Conservation (phyloP, 2,329 filamentous ascomycete species). For the Sporothrix pallida region DNA sequence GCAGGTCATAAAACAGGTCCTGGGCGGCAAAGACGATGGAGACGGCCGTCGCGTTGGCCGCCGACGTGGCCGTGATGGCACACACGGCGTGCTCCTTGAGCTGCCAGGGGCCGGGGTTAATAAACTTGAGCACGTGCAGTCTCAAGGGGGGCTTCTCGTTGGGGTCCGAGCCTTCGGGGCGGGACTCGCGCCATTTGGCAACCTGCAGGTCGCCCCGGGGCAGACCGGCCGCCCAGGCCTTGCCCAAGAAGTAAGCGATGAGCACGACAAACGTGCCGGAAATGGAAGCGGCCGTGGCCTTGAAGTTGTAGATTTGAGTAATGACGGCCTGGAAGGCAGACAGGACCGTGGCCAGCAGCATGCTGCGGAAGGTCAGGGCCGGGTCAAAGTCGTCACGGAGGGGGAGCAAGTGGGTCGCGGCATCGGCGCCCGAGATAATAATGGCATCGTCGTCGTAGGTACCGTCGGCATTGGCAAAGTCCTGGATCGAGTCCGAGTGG, state of each 20-base stretch:
- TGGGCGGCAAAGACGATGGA: conserved; percentile 55
- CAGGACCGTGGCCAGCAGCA: conserved; percentile 57
- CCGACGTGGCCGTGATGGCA: conserved; percentile 60
- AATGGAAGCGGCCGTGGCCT: conserved; percentile 51
- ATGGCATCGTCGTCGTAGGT: conserved; percentile 48
- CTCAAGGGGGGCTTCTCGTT: conserved; percentile 50
- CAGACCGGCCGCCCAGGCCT: conserved; percentile 53
- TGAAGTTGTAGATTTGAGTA: conserved; percentile 60
- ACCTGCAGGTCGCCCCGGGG: conserved; percentile 60
- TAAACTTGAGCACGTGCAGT: conserved; percentile 50
- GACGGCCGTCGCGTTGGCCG: conserved; percentile 55
- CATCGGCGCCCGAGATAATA: conserved; percentile 60
- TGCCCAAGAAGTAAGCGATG: conserved; percentile 62
- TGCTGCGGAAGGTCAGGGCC: conserved; percentile 58
- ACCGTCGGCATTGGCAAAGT: conserved; percentile 43
- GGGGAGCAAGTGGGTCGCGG: conserved; percentile 55
- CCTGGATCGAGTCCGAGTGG: conserved; percentile 12
- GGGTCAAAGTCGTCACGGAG: conserved; percentile 60
- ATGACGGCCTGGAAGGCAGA: conserved; percentile 61
- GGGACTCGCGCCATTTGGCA: conserved; percentile 52
- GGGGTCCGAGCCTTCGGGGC: conserved; percentile 41
- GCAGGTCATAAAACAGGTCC: conserved; percentile 58
- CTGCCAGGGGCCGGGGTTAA: conserved; percentile 59
- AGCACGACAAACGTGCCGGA: conserved; percentile 62
- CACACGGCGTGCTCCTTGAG: conserved; percentile 63